Evolutionary conservation across 2,329 filamentous ascomycete genomes (phyloP).

Genomic region (Penicillium crustosum): DNA sequence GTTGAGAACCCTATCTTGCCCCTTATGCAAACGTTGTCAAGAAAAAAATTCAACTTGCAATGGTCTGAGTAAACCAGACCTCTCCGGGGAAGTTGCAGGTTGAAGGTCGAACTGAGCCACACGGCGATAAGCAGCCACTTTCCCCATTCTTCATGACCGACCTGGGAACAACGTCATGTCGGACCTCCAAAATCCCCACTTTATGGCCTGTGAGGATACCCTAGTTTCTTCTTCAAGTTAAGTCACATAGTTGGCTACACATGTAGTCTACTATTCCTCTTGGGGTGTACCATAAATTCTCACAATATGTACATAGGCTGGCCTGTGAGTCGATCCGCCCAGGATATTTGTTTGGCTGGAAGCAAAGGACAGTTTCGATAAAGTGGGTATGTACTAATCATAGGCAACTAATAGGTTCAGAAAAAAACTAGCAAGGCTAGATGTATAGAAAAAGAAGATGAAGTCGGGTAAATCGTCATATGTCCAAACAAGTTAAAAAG

Average conservation of each 20-base stretch:
- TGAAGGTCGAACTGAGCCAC: background rate
- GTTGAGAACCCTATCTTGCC: no score
- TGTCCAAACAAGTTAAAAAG: conserved; percentile 2
- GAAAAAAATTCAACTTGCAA: background rate
- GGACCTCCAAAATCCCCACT: background rate
- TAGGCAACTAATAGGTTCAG: background rate
- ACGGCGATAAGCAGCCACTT: conserved; percentile 3
- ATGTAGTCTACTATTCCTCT: background rate
- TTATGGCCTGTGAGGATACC: no score
- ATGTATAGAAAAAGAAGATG: conserved; percentile 14
- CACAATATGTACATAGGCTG: background rate
- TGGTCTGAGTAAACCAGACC: background rate
- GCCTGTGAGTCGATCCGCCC: background rate
- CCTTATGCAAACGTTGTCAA: background rate
- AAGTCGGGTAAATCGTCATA: conserved; percentile 15
- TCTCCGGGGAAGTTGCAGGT: background rate
- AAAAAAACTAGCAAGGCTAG: conserved; percentile 15
- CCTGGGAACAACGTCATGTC: background rate
- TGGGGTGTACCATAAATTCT: background rate
- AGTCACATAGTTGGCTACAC: background rate
- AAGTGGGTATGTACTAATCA: background rate
- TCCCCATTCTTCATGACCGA: background rate
- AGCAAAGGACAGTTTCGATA: background rate
- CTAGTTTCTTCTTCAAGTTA: background rate
- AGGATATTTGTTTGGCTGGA: background rate